phyloP scores from a whole-genome alignment of 768 basidiomycete species.

The Sarcomyxa edulis region DNA sequence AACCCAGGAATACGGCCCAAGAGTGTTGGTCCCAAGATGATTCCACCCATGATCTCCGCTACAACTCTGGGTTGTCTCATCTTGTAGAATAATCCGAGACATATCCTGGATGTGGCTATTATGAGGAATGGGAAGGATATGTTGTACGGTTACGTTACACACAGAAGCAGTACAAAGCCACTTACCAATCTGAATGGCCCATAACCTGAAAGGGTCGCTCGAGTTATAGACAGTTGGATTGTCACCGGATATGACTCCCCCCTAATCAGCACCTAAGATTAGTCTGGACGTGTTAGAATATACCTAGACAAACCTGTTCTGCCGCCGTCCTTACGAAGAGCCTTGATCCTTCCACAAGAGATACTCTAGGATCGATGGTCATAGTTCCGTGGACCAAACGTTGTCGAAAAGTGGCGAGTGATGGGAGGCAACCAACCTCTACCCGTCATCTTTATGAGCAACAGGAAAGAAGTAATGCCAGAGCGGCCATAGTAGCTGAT shows the following conservation, averaged over 20 bases:
- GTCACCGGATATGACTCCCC: background rate
- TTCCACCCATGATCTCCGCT: constrained; percentile 3
- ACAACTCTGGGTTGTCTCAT: constrained; percentile 3
- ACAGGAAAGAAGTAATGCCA: too few species aligned
- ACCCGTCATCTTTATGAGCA: too few species aligned
- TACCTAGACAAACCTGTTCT: background rate
- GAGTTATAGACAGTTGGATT: background rate
- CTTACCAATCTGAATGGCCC: background rate
- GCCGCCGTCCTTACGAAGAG: background rate
- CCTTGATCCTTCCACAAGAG: too few species aligned
- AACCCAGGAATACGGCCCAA: constrained; percentile 50
- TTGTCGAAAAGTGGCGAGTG: too few species aligned
- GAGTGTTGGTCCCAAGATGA: constrained; percentile 2
- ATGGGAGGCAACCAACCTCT: too few species aligned
- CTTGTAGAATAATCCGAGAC: background rate
- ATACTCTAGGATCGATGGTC: too few species aligned
- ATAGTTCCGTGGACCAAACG: too few species aligned
- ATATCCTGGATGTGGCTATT: background rate
- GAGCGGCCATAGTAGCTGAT: too few species aligned
- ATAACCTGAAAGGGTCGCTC: constrained; percentile 1
- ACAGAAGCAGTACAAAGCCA: background rate
- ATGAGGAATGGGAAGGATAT: background rate
- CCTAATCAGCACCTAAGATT: background rate
- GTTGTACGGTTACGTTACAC: background rate
- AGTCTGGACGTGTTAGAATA: background rate